Percentiles rank a stretch among this genome's conserved stretches.
phyloP scores from a whole-genome alignment of 2,329 filamentous ascomycete genomes.

The Sarocladiaceae sp. region DNA sequence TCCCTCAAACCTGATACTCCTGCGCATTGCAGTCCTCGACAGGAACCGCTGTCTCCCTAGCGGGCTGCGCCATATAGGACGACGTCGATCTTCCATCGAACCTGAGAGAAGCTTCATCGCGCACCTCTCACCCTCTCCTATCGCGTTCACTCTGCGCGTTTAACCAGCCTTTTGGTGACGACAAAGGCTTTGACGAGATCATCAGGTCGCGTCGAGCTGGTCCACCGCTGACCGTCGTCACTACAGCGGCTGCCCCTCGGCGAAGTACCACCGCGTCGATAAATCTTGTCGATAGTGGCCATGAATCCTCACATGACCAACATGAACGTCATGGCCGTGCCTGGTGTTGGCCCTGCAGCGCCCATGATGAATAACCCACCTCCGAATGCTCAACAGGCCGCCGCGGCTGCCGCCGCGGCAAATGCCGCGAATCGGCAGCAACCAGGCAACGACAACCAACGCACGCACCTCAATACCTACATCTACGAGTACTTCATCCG shows the following conservation, averaged over 20 bases:
- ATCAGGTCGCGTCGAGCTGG: background rate
- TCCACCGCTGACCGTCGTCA: background rate
- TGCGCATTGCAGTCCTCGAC: no score
- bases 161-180: conserved; percentile 1
- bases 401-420: conserved; percentile 23
- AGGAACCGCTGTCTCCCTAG: no score
- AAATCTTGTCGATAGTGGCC: no score
- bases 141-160: background rate
- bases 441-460: conserved; percentile 40
- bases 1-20: no score
- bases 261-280: no score
- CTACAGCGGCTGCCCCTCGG: background rate
- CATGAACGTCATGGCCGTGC: conserved; percentile 64
- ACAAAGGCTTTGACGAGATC: background rate
- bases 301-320: conserved; percentile 64
- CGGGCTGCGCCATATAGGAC: no score
- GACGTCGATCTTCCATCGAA: no score
- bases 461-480: conserved; percentile 69
- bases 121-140: no score
- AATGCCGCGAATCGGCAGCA: conserved; percentile 25
- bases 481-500: conserved; percentile 91
- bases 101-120: no score
- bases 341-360: conserved; percentile 51
- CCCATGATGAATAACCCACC: conserved; percentile 61
- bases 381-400: conserved; percentile 26